Evolutionary conservation across 2,329 filamentous ascomycete genomes (phyloP), one percentile per base, ranked within the genome.

Genomic region (Gaeumannomyces tritici): DNA sequence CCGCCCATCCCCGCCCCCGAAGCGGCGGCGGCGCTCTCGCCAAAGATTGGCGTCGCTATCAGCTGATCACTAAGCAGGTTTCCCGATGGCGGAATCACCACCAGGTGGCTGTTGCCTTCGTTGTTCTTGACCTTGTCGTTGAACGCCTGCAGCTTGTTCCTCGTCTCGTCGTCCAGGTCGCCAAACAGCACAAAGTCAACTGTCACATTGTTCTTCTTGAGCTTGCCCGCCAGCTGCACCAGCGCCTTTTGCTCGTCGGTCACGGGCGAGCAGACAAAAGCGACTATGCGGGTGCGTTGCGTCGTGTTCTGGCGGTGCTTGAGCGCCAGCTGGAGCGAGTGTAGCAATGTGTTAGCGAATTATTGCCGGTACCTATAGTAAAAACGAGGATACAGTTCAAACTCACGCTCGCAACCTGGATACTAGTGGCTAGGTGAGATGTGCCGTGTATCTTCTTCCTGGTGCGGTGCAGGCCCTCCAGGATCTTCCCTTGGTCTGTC

Each of bases 301-400:
- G 91, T 91, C 77, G 96, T 96, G 80, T 99, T 98, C 79, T 96
- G 93, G 71, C 95, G 89, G 79, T 99, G 95, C 80, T 98, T 98
- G 70, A 99, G 84, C 55, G 95, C 95, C 70, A 99, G 85, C 93
- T 97, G 72, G 67, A 60, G 18, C 31, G 27, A 55, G 55, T 33
- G n/a, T 61, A 47, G 55, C 9, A 56, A 35, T 63, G 26, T 1
- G 13, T 70, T 60, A 74, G 70, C 69, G 65, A 60, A 59, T 57
- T 9, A 6, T 27, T 27, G 26, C 15, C 55, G 9, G 9, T 51
- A 51, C 24, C 42, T 21, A 51, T 29, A 18, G n/a, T 28, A 2
- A 28, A 55, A n/a, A 57, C n/a, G 24, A 27, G 3, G 47, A 6
- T 13, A n/a, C 4, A 7, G 18, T n/a, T 26, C 21, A 28, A 15